These are phyloP conservation scores for Kwoniella shivajii DNA, from an alignment of 1,284 basidiomycete species.

Conservation along the genomic window DNA sequence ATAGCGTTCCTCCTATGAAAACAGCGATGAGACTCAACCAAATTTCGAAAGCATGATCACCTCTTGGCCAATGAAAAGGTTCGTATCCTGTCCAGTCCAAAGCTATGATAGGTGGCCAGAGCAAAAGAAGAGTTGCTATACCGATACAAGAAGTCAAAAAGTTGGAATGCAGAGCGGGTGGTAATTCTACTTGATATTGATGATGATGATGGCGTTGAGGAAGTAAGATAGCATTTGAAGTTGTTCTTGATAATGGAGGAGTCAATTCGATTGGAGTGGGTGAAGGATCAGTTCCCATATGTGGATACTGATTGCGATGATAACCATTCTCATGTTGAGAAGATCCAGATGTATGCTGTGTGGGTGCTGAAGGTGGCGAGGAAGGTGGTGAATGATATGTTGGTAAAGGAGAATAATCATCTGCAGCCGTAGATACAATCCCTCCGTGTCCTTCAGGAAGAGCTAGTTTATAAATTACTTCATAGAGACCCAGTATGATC, in stretches of 20 bases:
- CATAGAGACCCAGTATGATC: slow-evolving; percentile 51
- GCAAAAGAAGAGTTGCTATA: slow-evolving; percentile 42
- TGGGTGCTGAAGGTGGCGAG: background rate
- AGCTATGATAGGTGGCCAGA: slow-evolving; percentile 50
- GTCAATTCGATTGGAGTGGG: slow-evolving; percentile 3
- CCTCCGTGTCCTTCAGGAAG: slow-evolving; percentile 50
- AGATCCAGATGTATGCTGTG: background rate
- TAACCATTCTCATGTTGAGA: background rate
- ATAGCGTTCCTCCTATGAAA: slow-evolving; percentile 44
- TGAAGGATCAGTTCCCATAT: slow-evolving; percentile 1
- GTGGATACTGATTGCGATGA: slow-evolving; percentile 7
- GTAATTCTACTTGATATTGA: slow-evolving; percentile 27
- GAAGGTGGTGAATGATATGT: slow-evolving; percentile 1
- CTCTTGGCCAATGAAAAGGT: slow-evolving; percentile 37
- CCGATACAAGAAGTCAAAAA: slow-evolving; percentile 53
- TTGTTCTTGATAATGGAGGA: slow-evolving; percentile 8
- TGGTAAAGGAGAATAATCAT: slow-evolving; percentile 14
- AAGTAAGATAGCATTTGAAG: slow-evolving; percentile 6
- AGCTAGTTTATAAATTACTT: slow-evolving; percentile 54
- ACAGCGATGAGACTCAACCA: slow-evolving; percentile 38
- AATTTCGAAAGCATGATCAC: slow-evolving; percentile 14
- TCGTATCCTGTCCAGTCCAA: slow-evolving; percentile 46
- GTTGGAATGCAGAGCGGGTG: slow-evolving; percentile 51
- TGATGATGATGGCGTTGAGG: background rate
- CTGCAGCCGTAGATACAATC: slow-evolving; percentile 1